Base-by-base conservation (phyloP, 2,329 filamentous ascomycete genomes). In the Arachnomyces sp. region DNA sequence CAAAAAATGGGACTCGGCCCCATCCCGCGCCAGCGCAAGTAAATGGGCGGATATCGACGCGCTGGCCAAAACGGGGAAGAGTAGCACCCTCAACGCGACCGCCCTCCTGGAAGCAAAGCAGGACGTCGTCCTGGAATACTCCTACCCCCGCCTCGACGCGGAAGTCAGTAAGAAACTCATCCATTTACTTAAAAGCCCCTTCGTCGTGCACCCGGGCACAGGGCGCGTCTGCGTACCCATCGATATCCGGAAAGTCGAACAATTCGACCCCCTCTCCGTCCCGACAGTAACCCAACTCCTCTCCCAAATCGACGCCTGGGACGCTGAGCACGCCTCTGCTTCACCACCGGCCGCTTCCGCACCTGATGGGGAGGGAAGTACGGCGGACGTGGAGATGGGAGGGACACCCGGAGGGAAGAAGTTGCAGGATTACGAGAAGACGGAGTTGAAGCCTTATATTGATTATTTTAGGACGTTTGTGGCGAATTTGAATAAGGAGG, bases 111-210 rank as follows among this genome's bases (percentile, higher is more conserved):
- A 95, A 54, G 87, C 88, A 15, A 96, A 95, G 66, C 88, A 95
- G 61, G 92, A 96, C 58, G 84, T 98, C 46, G 81, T 96, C 3
- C 77, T 98, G 20, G 92, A 98, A 65, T 96, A 98, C 66, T 95
- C 92, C 5, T 98, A 98, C 63, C 92, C 92, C 2, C 82, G 92
- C 30, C 83, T 98, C 40, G 92, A 98, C 71, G 89, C 92, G 46
- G 88, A 94, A 63, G 92, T 98, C 59, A 92, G 84, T 58, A 96
- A 96, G 72, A 94, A 95, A 61, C 78, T 94, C 42, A 96, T 95
- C 68, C 92, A 98, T 74, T 78, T 98, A 73, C 80, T 98, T 52
- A 98, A 98, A 62, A 89, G 82, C 46, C 92, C 92, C 0, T 98
- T 98, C 57, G 90, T 95, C 45, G 82, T 98, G 29, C 92, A 98